Conservation (phyloP, 2,329 filamentous ascomycete genomes). For the Stemphylium vesicarium region DNA sequence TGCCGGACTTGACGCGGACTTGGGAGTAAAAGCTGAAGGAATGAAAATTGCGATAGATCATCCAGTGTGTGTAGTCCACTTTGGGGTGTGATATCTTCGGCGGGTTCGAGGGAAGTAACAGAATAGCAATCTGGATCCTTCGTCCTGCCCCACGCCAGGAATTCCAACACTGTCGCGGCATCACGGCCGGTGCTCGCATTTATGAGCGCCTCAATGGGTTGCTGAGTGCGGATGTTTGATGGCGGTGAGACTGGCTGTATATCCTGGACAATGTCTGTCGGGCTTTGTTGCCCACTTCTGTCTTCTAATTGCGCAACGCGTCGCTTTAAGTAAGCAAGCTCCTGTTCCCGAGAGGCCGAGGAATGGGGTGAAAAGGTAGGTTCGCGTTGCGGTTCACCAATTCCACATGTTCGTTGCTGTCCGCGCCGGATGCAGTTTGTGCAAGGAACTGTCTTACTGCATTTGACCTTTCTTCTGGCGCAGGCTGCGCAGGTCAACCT, state of each 20-base stretch:
- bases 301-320: constrained; percentile 34
- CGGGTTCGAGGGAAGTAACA: constrained; percentile 19
- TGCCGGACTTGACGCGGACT: constrained; percentile 15
- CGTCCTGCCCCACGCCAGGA: constrained; percentile 55
- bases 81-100: constrained; percentile 27
- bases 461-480: constrained; percentile 44
- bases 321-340: constrained; percentile 27
- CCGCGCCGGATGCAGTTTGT: constrained; percentile 47
- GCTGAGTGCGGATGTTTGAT: too few relatives aligned
- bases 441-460: constrained; percentile 51
- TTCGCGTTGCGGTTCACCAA: neutral
- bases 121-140: constrained; percentile 44
- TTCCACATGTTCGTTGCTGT: constrained; percentile 8
- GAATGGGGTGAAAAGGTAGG: neutral
- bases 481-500: constrained; percentile 36
- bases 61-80: neutral
- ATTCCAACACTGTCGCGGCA: constrained; percentile 56
- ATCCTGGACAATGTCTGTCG: constrained; percentile 13
- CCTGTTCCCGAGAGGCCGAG: neutral
- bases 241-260: too few relatives aligned
- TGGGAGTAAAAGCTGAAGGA: constrained; percentile 31
- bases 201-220: too few relatives aligned
- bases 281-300: constrained; percentile 4
- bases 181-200: constrained; percentile 20
- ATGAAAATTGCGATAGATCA: neutral